Evolutionary conservation across 192 early-diverging fungal genomes (phyloP).

Genomic region (Allomyces arbusculus): DNA sequence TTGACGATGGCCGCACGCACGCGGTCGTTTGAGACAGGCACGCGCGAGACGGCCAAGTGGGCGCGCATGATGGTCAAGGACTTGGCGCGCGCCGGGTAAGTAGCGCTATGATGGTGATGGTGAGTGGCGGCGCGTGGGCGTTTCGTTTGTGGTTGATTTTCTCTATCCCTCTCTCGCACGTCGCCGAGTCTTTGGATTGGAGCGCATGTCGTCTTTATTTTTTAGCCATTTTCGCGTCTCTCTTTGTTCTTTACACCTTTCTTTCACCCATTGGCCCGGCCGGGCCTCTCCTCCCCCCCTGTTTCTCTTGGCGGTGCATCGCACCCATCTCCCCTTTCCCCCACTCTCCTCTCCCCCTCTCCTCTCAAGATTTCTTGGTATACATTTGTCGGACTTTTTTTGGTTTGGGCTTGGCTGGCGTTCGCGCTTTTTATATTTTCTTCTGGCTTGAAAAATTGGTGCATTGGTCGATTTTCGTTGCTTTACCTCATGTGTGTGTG

Average conservation of each 20-base stretch:
- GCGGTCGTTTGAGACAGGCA: constrained; percentile 25
- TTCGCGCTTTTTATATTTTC: constrained; percentile 2
- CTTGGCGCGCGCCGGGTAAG: neutral
- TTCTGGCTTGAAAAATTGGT: constrained; percentile 6
- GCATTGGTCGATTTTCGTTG: constrained; percentile 6
- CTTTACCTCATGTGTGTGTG: constrained; percentile 1
- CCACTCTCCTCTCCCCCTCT: neutral
- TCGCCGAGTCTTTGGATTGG: constrained; percentile 8
- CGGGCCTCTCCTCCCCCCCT: constrained; percentile 2
- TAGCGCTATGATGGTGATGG: neutral
- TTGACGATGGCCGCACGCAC: constrained; percentile 22
- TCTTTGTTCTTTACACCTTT: constrained; percentile 3
- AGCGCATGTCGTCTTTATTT: constrained; percentile 5
- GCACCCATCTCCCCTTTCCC: neutral
- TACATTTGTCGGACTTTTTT: constrained; percentile 1
- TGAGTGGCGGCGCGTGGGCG: neutral
- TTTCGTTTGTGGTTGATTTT: neutral
- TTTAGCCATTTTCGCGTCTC: neutral
- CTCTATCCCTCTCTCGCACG: neutral
- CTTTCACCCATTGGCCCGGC: constrained; percentile 6
- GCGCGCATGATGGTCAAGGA: constrained; percentile 5
- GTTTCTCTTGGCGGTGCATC: constrained; percentile 1
- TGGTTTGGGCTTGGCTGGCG: constrained; percentile 2
- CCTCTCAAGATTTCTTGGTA: neutral
- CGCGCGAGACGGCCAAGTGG: constrained; percentile 11